phyloP scores from a whole-genome alignment of 768 basidiomycete species.

The Chalciporus chontae region DNA sequence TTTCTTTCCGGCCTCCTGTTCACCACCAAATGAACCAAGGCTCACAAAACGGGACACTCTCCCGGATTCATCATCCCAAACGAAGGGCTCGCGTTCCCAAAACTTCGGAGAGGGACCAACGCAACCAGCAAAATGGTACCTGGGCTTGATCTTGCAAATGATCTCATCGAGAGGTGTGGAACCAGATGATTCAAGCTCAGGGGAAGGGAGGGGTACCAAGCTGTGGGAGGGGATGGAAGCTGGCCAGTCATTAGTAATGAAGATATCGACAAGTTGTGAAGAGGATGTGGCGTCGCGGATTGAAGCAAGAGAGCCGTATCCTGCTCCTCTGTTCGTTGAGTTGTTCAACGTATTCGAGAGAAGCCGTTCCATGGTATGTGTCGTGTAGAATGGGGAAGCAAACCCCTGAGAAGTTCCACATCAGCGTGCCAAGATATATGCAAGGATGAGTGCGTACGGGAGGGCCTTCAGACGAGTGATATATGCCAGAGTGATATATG shows the following conservation, averaged over 20 bases:
- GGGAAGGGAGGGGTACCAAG: slow-evolving; percentile 43
- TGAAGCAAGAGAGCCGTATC: slow-evolving; percentile 57
- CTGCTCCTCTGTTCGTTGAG: slow-evolving; percentile 38
- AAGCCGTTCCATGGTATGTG: slow-evolving; percentile 66
- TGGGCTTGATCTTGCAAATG: slow-evolving; percentile 64
- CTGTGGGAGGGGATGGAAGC: slow-evolving; percentile 60
- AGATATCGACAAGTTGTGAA: slow-evolving; percentile 71
- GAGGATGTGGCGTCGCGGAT: slow-evolving; percentile 60
- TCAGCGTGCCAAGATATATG: not conserved
- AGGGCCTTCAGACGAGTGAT: slow-evolving; percentile 54
- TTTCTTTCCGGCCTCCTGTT: slow-evolving; percentile 61
- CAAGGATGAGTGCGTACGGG: slow-evolving; percentile 45
- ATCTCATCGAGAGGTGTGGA: slow-evolving; percentile 64
- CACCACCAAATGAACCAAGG: slow-evolving; percentile 82
- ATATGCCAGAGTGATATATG: slow-evolving; percentile 60
- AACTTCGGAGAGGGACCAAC: slow-evolving; percentile 69
- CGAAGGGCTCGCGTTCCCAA: slow-evolving; percentile 94
- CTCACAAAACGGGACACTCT: slow-evolving; percentile 76
- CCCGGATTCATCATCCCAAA: slow-evolving; percentile 70
- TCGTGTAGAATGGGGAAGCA: slow-evolving; percentile 69
- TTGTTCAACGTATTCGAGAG: slow-evolving; percentile 66
- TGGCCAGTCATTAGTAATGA: slow-evolving; percentile 81
- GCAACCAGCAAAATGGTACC: slow-evolving; percentile 80
- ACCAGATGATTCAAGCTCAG: slow-evolving; percentile 40
- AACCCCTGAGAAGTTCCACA: slow-evolving; percentile 51